A percentile compares a stretch with the other conserved stretches of the same genome.
Evolutionary conservation across 2,329 filamentous ascomycete species (phyloP).

Genomic region (Ustulina deusta): DNA sequence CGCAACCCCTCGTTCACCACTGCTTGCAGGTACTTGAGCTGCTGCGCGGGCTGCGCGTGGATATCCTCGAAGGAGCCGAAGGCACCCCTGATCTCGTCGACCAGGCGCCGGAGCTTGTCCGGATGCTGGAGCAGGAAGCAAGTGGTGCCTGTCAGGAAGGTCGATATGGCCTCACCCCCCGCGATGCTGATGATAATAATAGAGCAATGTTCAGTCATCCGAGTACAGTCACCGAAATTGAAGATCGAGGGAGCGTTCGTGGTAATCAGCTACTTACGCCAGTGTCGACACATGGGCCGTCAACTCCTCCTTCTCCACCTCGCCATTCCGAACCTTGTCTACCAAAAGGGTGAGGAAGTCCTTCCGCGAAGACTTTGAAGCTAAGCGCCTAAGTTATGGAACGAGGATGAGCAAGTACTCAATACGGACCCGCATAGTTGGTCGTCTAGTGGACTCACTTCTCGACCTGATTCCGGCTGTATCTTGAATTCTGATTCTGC

Average conservation of each 20-base stretch:
- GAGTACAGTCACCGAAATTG: too few relatives aligned
- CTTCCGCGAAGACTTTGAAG: background rate
- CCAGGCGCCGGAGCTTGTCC: constrained; percentile 38
- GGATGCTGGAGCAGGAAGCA: constrained; percentile 51
- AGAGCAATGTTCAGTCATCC: too few relatives aligned
- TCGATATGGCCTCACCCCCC: constrained; percentile 63
- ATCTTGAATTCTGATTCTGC: background rate
- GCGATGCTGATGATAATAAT: constrained; percentile 53
- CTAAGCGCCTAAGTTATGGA: background rate
- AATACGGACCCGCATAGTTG: background rate
- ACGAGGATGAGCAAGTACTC: too few relatives aligned
- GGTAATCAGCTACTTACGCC: background rate
- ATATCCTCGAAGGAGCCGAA: constrained; percentile 49
- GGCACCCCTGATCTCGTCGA: constrained; percentile 46
- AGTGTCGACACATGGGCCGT: background rate
- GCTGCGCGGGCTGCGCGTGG: constrained; percentile 36
- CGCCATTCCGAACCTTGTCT: background rate
- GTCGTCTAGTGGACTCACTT: background rate
- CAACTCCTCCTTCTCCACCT: background rate
- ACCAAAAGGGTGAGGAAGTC: background rate
- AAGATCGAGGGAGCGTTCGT: too few relatives aligned
- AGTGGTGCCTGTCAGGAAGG: constrained; percentile 51
- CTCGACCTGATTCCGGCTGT: background rate
- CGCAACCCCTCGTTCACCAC: constrained; percentile 48
- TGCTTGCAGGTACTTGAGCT: constrained; percentile 51